These are phyloP conservation scores for Fraxinus angustifolia DNA, from an alignment of 305 asterid genomes.

Conservation along the genomic window DNA sequence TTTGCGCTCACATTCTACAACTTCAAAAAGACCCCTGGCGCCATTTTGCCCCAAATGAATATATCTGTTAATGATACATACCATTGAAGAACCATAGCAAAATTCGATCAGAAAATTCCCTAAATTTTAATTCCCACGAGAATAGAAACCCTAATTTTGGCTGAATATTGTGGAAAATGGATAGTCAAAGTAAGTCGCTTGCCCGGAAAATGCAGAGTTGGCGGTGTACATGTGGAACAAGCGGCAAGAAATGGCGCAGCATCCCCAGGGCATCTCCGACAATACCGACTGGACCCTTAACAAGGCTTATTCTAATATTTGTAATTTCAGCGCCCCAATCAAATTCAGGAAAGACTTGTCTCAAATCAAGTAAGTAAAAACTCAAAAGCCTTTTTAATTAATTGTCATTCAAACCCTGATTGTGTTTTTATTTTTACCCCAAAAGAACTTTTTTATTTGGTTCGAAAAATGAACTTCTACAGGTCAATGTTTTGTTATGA, in stretches of 20 bases:
- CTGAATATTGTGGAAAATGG: slow-evolving; percentile 32
- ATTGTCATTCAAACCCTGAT: neutral
- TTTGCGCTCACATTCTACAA: neutral
- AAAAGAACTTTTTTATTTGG: neutral
- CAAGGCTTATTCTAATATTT: slow-evolving; percentile 67
- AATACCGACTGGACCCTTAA: slow-evolving; percentile 55
- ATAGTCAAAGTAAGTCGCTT: slow-evolving; percentile 36
- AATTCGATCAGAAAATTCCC: neutral
- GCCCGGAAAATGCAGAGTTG: slow-evolving; percentile 63
- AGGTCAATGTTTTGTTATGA: neutral
- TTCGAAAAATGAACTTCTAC: neutral
- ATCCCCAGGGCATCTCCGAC: slow-evolving; percentile 67
- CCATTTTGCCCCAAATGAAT: neutral
- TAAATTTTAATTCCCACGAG: neutral
- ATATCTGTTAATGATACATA: neutral
- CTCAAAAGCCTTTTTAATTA: neutral
- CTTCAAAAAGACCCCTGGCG: neutral
- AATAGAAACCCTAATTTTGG: neutral
- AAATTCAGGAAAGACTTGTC: slow-evolving; percentile 57
- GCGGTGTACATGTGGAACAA: slow-evolving; percentile 59
- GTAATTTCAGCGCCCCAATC: slow-evolving; percentile 54
- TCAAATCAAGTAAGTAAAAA: slow-evolving; percentile 62
- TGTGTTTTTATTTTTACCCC: neutral
- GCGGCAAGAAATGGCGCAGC: slow-evolving; percentile 62
- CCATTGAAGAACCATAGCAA: neutral